These are phyloP conservation scores for Pichia sp. DNA, from an alignment of 1,139 yeast species.

Conservation along the genomic window DNA sequence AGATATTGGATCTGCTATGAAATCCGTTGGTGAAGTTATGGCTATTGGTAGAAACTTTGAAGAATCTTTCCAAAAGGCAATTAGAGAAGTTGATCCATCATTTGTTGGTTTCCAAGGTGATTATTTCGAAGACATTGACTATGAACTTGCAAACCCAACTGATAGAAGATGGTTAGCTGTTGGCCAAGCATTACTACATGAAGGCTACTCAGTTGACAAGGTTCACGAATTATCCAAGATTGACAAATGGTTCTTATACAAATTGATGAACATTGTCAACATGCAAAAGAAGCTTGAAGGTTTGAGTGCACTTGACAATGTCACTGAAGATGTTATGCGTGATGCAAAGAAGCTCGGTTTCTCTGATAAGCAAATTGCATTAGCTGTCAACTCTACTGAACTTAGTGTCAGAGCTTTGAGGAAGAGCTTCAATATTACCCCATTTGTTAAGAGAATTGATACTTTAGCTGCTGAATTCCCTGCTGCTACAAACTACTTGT, in stretches of 20 bases:
- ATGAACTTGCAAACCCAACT: constrained; percentile 79
- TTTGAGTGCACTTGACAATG: constrained; percentile 47
- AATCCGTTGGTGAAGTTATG: constrained; percentile 99
- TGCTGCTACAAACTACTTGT: constrained; percentile 89
- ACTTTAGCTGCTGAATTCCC: constrained; percentile 99
- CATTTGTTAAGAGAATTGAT: constrained; percentile 94
- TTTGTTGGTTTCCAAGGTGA: constrained; percentile 90
- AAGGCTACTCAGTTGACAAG: constrained; percentile 81
- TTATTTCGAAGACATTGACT: constrained; percentile 72
- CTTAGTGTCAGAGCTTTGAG: constrained; percentile 74
- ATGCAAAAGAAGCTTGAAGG: constrained; percentile 77
- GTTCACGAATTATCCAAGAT: constrained; percentile 89
- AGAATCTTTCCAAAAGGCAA: constrained; percentile 97
- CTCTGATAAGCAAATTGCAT: constrained; percentile 88
- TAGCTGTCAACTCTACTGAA: constrained; percentile 58
- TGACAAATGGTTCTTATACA: constrained; percentile 94
- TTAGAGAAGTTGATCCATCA: constrained; percentile 93
- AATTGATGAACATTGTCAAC: constrained; percentile 82
- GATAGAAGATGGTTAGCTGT: constrained; percentile 98
- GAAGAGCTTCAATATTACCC: constrained; percentile 71
- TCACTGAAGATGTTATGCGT: constrained; percentile 62
- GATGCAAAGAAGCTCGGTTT: constrained; percentile 92
- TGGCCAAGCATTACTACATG: constrained; percentile 90
- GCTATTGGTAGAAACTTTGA: constrained; percentile 97
- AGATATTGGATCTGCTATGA: constrained; percentile 93